A percentile compares a stretch with the other conserved stretches of the same genome.
Evolutionary conservation across 805 yeast genomes (phyloP).

Genomic region (Wickerhamomyces canadensis): DNA sequence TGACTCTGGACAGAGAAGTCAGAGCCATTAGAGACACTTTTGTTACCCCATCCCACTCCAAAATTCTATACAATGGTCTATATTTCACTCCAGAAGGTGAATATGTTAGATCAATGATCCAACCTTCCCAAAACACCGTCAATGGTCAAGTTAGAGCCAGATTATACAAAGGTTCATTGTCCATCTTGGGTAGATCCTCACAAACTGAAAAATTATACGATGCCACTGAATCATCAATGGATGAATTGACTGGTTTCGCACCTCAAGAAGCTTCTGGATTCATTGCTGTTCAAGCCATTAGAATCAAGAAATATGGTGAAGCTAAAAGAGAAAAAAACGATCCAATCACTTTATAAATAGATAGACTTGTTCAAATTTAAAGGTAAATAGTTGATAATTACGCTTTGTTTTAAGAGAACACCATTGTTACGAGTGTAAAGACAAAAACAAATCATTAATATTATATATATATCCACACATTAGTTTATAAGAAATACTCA

Average conservation of each 20-base stretch:
- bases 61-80: conserved; percentile 91
- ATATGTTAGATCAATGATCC: conserved; percentile 87
- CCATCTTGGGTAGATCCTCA: conserved; percentile 88
- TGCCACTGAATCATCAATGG: conserved; percentile 98
- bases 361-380: too few species aligned
- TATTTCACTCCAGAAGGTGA: conserved; percentile 99
- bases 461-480: background rate
- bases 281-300: conserved; percentile 96
- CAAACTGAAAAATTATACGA: conserved; percentile 95
- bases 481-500: conserved; percentile 25
- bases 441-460: background rate
- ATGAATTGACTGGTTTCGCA: conserved; percentile 95
- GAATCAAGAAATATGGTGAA: conserved; percentile 97
- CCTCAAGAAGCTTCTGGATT: conserved; percentile 97
- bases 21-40: conserved; percentile 94
- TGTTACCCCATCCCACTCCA: conserved; percentile 89
- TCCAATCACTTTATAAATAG: conserved; percentile 31
- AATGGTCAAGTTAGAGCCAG: conserved; percentile 95
- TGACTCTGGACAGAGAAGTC: conserved; percentile 95
- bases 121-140: conserved; percentile 90
- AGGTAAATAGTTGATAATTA: too few species aligned
- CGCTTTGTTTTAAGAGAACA: too few species aligned
- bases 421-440: too few species aligned
- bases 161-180: conserved; percentile 84
- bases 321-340: conserved; percentile 79